Conservation (phyloP, 1,139 yeast species). For the Geotrichum reessii region DNA sequence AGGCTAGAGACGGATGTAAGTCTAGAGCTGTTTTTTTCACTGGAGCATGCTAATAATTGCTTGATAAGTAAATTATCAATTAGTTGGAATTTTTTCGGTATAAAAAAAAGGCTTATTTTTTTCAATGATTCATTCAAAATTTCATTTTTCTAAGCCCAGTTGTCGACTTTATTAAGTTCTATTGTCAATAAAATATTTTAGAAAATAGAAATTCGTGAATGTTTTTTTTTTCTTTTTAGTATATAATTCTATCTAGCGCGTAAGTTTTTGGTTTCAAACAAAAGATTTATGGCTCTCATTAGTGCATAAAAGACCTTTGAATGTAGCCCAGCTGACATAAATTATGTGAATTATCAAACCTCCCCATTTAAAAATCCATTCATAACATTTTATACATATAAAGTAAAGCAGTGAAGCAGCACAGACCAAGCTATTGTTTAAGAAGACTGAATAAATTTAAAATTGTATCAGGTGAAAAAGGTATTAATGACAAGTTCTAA, state of each 20-base stretch:
- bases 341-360: no score
- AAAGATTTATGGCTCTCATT: background rate
- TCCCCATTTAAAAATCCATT: no score
- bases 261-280: background rate
- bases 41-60: background rate
- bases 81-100: no score
- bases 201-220: background rate
- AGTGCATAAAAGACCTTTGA: no score
- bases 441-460: background rate
- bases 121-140: background rate
- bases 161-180: background rate
- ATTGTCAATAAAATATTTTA: background rate
- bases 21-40: no score
- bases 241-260: background rate
- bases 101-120: no score
- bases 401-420: no score
- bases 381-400: no score
- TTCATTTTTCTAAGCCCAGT: background rate
- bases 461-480: background rate
- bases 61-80: background rate
- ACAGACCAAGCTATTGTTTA: background rate
- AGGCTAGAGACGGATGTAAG: no score
- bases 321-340: no score
- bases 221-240: background rate
- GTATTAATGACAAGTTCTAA: background rate